Conservation (phyloP, 257 asterid species). For the Rehmannia glutinosa region DNA sequence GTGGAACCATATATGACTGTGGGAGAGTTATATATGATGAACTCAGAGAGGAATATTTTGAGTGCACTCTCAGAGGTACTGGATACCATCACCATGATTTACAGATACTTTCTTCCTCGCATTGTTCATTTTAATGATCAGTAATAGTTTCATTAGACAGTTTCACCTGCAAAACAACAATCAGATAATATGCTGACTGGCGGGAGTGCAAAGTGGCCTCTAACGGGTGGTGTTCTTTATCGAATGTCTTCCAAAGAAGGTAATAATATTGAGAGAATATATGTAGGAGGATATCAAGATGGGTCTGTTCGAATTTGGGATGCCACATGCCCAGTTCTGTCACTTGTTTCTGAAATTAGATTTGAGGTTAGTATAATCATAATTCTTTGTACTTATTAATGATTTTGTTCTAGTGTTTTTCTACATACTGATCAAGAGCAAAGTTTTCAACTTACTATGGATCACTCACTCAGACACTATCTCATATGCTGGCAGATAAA, state of each 20-base stretch:
- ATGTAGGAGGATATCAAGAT: conserved; percentile 88
- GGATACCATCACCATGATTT: conserved; percentile 22
- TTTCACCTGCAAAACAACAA: conserved; percentile 41
- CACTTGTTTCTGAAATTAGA: conserved; percentile 49
- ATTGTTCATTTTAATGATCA: conserved; percentile 27
- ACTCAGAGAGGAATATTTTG: conserved; percentile 32
- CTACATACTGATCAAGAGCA: conserved; percentile 11
- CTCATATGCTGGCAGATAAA: conserved; percentile 42
- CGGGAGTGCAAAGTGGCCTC: conserved; percentile 64
- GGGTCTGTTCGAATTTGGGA: conserved; percentile 90
- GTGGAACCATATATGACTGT: conserved; percentile 74
- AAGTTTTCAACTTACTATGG: conserved; percentile 14
- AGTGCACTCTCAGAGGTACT: conserved; percentile 55
- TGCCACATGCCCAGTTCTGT: conserved; percentile 72
- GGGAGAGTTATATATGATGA: conserved; percentile 48
- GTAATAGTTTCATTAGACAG: conserved; percentile 48
- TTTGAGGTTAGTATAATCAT: conserved; percentile 52
- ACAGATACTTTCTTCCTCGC: not conserved
- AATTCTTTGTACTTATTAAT: conserved; percentile 10
- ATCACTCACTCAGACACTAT: conserved; percentile 1
- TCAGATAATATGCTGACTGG: conserved; percentile 29
- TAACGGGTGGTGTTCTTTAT: conserved; percentile 68
- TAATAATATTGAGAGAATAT: conserved; percentile 51
- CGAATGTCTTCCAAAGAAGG: conserved; percentile 43
- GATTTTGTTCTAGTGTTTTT: not conserved